Evolutionary conservation across 2,329 filamentous ascomycete species (phyloP).

Genomic region (Sporothrix phasma): DNA sequence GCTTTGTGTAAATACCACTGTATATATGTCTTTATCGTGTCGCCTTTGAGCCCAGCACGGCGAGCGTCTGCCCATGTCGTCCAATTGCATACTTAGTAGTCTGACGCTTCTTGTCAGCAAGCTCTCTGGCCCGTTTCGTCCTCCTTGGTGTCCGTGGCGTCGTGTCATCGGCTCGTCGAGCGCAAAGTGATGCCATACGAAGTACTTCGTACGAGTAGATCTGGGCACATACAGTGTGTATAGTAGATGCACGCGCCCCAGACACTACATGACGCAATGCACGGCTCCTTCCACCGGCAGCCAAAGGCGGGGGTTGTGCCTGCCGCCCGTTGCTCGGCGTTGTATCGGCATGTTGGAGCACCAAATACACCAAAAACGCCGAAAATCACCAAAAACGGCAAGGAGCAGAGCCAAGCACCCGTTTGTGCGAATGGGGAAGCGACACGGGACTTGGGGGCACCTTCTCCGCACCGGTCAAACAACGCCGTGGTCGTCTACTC

Average conservation of each 20-base stretch:
- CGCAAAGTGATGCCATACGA: no score
- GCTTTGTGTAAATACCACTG: not conserved
- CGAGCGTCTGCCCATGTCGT: not conserved
- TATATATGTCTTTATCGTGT: not conserved
- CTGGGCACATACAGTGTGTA: no score
- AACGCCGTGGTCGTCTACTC: not conserved
- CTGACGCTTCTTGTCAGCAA: not conserved
- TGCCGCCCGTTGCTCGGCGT: constrained; percentile 8
- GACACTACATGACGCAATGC: no score
- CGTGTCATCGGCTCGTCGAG: no score
- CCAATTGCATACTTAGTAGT: not conserved
- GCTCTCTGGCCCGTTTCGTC: no score
- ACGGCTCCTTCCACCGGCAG: not conserved
- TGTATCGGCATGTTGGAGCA: constrained; percentile 12
- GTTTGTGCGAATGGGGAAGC: not conserved
- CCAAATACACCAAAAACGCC: no score
- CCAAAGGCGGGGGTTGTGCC: constrained; percentile 9
- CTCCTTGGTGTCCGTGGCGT: no score
- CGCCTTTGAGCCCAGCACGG: not conserved
- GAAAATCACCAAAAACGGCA: not conserved
- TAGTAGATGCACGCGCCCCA: no score
- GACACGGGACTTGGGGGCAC: not conserved
- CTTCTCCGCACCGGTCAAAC: constrained; percentile 4
- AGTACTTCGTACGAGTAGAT: no score
- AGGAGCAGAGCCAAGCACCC: not conserved